Base-by-base conservation (phyloP, 768 basidiomycete species). In the Termitomyces eurrhizus region DNA sequence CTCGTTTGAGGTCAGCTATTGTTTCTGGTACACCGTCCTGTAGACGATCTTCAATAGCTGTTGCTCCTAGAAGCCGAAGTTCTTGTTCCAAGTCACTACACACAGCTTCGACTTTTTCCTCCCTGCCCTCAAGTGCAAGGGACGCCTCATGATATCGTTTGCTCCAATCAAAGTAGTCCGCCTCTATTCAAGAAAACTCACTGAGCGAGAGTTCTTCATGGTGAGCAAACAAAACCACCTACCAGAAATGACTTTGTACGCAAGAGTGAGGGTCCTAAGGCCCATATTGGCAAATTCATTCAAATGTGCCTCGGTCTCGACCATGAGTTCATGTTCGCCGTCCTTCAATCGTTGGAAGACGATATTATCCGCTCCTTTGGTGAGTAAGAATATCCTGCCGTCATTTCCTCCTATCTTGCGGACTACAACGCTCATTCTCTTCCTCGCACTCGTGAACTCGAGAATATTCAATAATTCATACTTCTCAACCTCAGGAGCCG, bases 11-110 rank as follows among this genome's bases (percentile, higher is more conserved):
- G 68, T 98, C 95, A 3, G 90, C 92, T 66, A 98, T 98, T 2
- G 96, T 84, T 70, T 98, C 95, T 2, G 97, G 96, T 3, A 98
- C 97, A 52, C 97, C 97, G 67, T 98, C 97, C 73, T 99, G 97
- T 12, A 99, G 77, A 55, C 88, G 86, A 74, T 99, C 97, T 73
- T 99, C 97, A 65, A 99, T 99, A 53, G 95, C 97, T 8, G 97
- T 98, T 2, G 95, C 94, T 51, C 97, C 97, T 16, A 98, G 81
- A 12, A 99, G 73, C 24, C 84, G 78, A 11, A 98, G 80, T 58
- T 90, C 85, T 52, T 80, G 80, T 70, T 99, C 97, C 60, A 98
- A 82, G 70, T 91, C 87, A 62, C 86, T 85, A 14, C 86, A 90
- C 4, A 93, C 83, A 0, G 78, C 78, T 58, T 95, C 96, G 45